Percentiles rank a stretch among this genome's conserved stretches.
phyloP scores from a whole-genome alignment of 257 asterid genomes.

The Solanum pimpinellifolium region DNA sequence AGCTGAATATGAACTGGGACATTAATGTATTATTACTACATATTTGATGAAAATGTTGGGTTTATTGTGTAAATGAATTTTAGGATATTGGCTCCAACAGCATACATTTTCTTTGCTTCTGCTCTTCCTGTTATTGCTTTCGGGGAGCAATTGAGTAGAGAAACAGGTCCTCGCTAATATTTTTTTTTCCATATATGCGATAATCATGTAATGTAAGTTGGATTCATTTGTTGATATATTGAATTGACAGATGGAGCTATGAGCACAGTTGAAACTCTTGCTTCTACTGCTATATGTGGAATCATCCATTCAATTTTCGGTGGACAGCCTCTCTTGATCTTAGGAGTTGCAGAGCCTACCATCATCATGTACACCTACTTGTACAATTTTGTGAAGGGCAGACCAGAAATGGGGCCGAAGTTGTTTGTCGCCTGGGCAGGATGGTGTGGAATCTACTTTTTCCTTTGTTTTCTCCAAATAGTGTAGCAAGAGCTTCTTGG shows the following conservation, averaged over 20 bases:
- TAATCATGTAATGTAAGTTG: background rate
- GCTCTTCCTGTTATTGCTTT: constrained; percentile 92
- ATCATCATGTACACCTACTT: constrained; percentile 82
- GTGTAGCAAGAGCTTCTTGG: background rate
- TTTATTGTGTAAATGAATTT: constrained; percentile 2
- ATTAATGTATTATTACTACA: background rate
- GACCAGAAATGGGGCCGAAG: constrained; percentile 46
- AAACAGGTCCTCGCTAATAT: constrained; percentile 41
- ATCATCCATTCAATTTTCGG: constrained; percentile 70
- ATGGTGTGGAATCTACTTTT: constrained; percentile 35
- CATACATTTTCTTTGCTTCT: constrained; percentile 87
- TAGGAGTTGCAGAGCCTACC: constrained; percentile 97
- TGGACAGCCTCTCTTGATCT: constrained; percentile 83
- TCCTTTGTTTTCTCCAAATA: background rate
- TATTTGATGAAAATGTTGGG: background rate
- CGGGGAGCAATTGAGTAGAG: constrained; percentile 79
- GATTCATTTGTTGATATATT: background rate
- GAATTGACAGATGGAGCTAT: constrained; percentile 52
- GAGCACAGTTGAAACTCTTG: constrained; percentile 77
- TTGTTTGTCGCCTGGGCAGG: constrained; percentile 86
- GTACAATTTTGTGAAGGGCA: constrained; percentile 41
- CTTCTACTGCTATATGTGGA: constrained; percentile 84
- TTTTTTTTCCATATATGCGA: background rate
- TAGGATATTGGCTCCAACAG: constrained; percentile 90
- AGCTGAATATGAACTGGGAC: background rate